Conservation (phyloP, 2,329 filamentous ascomycete genomes). For the Dothideomycetes sp. region DNA sequence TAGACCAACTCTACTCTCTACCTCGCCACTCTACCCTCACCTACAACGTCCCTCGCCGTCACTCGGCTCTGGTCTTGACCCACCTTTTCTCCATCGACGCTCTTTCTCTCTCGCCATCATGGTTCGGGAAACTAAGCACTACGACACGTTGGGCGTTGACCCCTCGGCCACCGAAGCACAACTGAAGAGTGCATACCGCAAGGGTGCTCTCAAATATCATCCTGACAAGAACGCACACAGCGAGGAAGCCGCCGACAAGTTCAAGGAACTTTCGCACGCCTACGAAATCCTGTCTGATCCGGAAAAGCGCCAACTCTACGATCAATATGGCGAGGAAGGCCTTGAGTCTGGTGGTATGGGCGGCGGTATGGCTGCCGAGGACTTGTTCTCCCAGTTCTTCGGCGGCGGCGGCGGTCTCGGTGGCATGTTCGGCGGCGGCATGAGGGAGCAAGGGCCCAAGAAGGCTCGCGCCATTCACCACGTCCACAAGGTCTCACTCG, state of each 20-base stretch:
- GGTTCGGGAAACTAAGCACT: conserved; percentile 71
- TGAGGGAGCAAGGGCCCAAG: conserved; percentile 70
- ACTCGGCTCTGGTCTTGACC: neutral
- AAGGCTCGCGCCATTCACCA: conserved; percentile 96
- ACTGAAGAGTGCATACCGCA: conserved; percentile 84
- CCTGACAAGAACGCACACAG: conserved; percentile 98
- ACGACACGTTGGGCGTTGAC: conserved; percentile 68
- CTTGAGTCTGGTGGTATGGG: conserved; percentile 74
- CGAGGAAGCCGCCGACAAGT: conserved; percentile 88
- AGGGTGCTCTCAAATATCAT: conserved; percentile 71
- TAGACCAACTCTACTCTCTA: too few species aligned
- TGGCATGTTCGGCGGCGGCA: conserved; percentile 69
- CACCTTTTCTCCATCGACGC: too few species aligned
- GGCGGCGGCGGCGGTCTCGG: conserved; percentile 55
- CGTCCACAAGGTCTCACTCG: conserved; percentile 94
- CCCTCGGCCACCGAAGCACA: conserved; percentile 73
- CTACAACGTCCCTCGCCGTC: too few species aligned
- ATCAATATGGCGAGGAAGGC: conserved; percentile 95
- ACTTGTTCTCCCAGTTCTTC: conserved; percentile 96
- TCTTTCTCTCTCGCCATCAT: conserved; percentile 38
- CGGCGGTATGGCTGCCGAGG: conserved; percentile 81
- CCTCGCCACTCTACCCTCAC: too few species aligned
- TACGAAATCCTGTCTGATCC: conserved; percentile 91
- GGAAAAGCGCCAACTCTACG: conserved; percentile 85
- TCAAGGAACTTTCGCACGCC: conserved; percentile 93